Evolutionary conservation across 495 filamentous ascomycete species (phyloP).

Genomic region (Neohortaea acidophila): DNA sequence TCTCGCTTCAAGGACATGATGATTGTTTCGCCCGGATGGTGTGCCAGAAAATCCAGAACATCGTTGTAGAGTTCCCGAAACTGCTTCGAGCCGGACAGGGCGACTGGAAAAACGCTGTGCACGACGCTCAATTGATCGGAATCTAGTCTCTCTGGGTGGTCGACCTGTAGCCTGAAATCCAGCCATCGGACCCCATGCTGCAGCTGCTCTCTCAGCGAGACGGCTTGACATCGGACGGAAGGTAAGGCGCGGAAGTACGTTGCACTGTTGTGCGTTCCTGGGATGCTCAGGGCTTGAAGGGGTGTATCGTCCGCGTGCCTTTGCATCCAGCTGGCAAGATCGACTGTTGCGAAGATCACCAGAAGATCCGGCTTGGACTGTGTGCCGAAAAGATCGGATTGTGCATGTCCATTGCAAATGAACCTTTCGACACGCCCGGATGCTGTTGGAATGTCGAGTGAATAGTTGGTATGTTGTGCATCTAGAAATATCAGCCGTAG

Average conservation of each 20-base stretch:
- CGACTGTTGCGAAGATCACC: conserved; percentile 58
- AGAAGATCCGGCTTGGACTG: conserved; percentile 44
- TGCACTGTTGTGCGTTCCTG: conserved; percentile 89
- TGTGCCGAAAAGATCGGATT: conserved; percentile 60
- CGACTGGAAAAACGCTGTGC: conserved; percentile 60
- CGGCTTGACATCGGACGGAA: conserved; percentile 85
- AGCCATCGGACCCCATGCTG: conserved; percentile 88
- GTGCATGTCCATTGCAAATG: conserved; percentile 39
- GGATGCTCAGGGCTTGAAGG: conserved; percentile 72
- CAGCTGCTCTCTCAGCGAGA: conserved; percentile 58
- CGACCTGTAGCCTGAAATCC: conserved; percentile 67
- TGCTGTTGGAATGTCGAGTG: conserved; percentile 44
- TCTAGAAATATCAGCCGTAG: conserved; percentile 48
- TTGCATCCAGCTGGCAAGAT: conserved; percentile 68
- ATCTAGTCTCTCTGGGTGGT: conserved; percentile 37
- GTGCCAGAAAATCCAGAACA: conserved; percentile 57
- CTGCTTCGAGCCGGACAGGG: conserved; percentile 52
- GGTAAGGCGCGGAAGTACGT: conserved; percentile 71
- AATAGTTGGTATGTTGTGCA: conserved; percentile 40
- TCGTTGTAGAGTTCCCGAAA: conserved; percentile 68
- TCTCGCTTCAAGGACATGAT: conserved; percentile 87
- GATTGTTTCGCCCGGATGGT: conserved; percentile 64
- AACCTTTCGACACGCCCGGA: conserved; percentile 41
- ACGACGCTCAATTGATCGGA: conserved; percentile 50
- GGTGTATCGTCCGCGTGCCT: conserved; percentile 50